phyloP scores from a whole-genome alignment of 805 yeast species.

The Candida golubevii region DNA sequence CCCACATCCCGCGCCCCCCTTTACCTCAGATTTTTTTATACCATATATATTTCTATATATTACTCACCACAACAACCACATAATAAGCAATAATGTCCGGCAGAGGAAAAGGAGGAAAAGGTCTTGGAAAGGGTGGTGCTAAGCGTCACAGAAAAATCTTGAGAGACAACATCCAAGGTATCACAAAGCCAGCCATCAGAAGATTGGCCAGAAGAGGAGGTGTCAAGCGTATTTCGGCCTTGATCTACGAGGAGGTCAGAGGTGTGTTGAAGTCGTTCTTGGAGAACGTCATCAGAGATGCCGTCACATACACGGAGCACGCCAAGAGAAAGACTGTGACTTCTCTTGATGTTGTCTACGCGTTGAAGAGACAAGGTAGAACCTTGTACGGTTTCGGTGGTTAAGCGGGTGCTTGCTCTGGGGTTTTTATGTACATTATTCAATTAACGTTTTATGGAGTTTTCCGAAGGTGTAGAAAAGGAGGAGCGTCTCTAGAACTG shows the following conservation, averaged over 20 bases:
- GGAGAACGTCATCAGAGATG: conserved; percentile 97
- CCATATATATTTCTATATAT: conserved; percentile 1
- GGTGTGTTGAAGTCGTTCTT: conserved; percentile 92
- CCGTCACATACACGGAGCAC: conserved; percentile 99
- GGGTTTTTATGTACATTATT: conserved; percentile 10
- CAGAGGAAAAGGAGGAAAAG: conserved; percentile 99
- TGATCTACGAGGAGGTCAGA: conserved; percentile 98
- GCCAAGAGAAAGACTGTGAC: conserved; percentile 99
- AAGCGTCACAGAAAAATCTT: conserved; percentile 99
- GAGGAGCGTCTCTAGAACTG: too few relatives aligned
- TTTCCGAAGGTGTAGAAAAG: too few relatives aligned
- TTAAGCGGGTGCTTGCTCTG: conserved; percentile 32
- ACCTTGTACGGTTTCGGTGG: conserved; percentile 99
- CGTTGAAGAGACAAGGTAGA: conserved; percentile 99
- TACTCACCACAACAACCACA: conserved; percentile 1
- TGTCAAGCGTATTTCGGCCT: conserved; percentile 99
- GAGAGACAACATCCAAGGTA: conserved; percentile 99
- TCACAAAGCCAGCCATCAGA: conserved; percentile 99
- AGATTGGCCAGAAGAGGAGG: conserved; percentile 99
- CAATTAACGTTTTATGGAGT: conserved; percentile 9
- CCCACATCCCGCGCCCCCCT: conserved; percentile 13
- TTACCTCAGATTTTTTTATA: too few relatives aligned
- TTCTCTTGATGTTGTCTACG: conserved; percentile 96
- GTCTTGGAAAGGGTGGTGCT: conserved; percentile 99
- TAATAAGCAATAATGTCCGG: conserved; percentile 68